Conservation (phyloP, 1,139 yeast species). For the Wickerhamomyces sp. region DNA sequence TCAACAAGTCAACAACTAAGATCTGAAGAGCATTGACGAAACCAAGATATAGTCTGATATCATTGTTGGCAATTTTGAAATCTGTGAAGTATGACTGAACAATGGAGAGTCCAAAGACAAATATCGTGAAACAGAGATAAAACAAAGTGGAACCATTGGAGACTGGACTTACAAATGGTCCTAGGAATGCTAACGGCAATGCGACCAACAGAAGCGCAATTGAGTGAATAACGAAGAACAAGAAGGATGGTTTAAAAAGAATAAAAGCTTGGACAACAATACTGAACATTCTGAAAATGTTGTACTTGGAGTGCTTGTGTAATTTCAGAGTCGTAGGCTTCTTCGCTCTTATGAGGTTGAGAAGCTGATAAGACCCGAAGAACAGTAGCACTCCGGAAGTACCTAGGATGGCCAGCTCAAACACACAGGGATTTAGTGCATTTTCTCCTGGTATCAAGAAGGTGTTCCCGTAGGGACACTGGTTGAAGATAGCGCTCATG, state of each 20-base stretch:
- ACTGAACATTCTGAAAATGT: constrained; percentile 28
- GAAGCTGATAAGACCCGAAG: constrained; percentile 29
- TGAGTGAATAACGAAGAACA: constrained; percentile 20
- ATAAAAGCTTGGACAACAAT: constrained; percentile 29
- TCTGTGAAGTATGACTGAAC: constrained; percentile 24
- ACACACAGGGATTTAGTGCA: constrained; percentile 55
- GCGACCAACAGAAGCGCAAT: constrained; percentile 23
- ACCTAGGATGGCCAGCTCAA: constrained; percentile 27
- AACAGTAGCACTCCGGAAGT: constrained; percentile 23
- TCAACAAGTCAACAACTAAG: constrained; percentile 33
- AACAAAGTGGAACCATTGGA: constrained; percentile 27
- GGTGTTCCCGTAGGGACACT: constrained; percentile 5
- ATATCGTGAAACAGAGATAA: constrained; percentile 22
- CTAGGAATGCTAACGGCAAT: constrained; percentile 26
- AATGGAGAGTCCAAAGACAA: constrained; percentile 21
- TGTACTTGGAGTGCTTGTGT: constrained; percentile 26
- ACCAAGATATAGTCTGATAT: constrained; percentile 16
- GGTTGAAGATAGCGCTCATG: too few species aligned
- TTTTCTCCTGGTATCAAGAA: constrained; percentile 30
- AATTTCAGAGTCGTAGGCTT: constrained; percentile 24
- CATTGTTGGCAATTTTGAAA: constrained; percentile 20
- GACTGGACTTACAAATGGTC: constrained; percentile 28
- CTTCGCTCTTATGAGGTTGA: constrained; percentile 13
- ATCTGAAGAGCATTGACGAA: constrained; percentile 31
- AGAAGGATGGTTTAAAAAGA: constrained; percentile 11